Evolutionary conservation across 257 asterid genomes (phyloP).

Genomic region (Nicotiana obtusifolia): DNA sequence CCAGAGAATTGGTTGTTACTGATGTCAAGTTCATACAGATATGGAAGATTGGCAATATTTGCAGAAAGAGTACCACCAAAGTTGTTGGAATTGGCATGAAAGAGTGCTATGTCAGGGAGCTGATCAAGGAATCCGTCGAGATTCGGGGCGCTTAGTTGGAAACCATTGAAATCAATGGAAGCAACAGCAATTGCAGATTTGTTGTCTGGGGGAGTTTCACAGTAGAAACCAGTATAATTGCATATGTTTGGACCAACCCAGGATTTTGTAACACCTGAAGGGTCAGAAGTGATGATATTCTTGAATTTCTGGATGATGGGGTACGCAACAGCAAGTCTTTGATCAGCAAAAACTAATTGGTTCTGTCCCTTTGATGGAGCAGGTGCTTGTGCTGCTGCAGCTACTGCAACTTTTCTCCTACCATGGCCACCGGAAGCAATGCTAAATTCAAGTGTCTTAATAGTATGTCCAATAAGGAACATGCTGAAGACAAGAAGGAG

Average conservation of each 20-base stretch:
- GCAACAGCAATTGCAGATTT: slow-evolving; percentile 55
- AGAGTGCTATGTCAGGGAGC: slow-evolving; percentile 64
- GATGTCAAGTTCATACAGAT: slow-evolving; percentile 57
- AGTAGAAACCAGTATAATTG: slow-evolving; percentile 56
- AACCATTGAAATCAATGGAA: slow-evolving; percentile 67
- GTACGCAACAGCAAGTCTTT: slow-evolving; percentile 47
- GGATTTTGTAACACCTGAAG: slow-evolving; percentile 42
- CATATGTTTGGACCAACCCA: slow-evolving; percentile 62
- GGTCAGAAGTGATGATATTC: slow-evolving; percentile 44
- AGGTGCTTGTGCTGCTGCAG: slow-evolving; percentile 9
- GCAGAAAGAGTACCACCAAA: slow-evolving; percentile 45
- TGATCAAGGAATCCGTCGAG: slow-evolving; percentile 58
- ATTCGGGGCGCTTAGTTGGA: slow-evolving; percentile 47
- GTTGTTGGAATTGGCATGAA: slow-evolving; percentile 68
- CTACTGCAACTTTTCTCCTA: not conserved
- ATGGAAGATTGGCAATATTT: slow-evolving; percentile 35
- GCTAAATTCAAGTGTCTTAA: not conserved
- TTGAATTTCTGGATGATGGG: slow-evolving; percentile 57
- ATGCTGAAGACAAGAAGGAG: not conserved
- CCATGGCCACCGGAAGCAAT: not conserved
- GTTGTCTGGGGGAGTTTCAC: slow-evolving; percentile 65
- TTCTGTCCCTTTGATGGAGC: slow-evolving; percentile 11
- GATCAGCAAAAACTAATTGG: slow-evolving; percentile 38
- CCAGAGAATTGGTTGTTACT: slow-evolving; percentile 67
- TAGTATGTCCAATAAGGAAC: not conserved